These are phyloP conservation scores for Leavenworthia alabamica DNA, from an alignment of 345 rosid genomes.

Conservation along the genomic window DNA sequence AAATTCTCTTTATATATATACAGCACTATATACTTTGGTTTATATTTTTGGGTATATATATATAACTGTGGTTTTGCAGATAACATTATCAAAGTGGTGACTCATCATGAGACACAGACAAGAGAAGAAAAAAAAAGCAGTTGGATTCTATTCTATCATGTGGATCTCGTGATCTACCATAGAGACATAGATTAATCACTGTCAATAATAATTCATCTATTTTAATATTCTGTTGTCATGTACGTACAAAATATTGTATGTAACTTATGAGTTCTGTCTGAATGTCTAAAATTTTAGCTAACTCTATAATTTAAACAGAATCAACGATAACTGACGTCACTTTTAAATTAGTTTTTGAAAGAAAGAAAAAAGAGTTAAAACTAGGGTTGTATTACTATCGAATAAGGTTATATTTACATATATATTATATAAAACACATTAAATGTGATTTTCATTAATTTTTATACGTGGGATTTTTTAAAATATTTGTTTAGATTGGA, in stretches of 20 bases:
- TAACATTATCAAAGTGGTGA: background rate
- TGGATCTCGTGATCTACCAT: slow-evolving; percentile 36
- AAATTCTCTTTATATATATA: background rate
- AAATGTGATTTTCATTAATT: slow-evolving; percentile 19
- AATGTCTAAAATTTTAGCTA: slow-evolving; percentile 28
- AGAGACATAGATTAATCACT: slow-evolving; percentile 28
- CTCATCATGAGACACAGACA: background rate
- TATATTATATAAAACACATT: background rate
- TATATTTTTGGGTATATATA: background rate
- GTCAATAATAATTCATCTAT: slow-evolving; percentile 33
- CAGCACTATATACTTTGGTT: background rate
- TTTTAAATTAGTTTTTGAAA: slow-evolving; percentile 22
- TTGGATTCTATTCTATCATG: slow-evolving; percentile 32
- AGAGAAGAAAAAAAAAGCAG: slow-evolving; percentile 9
- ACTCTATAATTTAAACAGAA: slow-evolving; percentile 18
- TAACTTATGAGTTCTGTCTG: slow-evolving; percentile 23
- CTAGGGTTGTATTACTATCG: slow-evolving; percentile 5
- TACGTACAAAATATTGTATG: slow-evolving; percentile 17
- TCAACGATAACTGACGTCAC: slow-evolving; percentile 19
- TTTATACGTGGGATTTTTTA: background rate
- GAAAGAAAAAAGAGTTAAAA: slow-evolving; percentile 7
- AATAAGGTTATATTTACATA: background rate
- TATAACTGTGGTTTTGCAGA: background rate
- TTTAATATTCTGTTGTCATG: slow-evolving; percentile 26
- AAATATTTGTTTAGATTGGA: slow-evolving; percentile 13